phyloP scores from a whole-genome alignment of 768 basidiomycete species.

The Boletellus ananiceps region DNA sequence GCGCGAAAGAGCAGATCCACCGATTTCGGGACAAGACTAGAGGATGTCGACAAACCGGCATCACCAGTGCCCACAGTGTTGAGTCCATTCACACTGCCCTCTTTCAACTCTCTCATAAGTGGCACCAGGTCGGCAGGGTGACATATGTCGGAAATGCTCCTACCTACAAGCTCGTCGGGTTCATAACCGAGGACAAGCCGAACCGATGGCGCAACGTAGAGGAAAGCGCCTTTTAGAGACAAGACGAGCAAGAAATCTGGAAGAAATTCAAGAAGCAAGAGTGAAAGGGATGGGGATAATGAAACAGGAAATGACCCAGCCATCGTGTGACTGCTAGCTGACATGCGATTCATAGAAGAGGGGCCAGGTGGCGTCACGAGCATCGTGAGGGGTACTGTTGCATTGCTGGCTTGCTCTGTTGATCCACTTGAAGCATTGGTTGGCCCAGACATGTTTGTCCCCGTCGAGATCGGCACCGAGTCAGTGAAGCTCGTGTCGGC shows the following conservation, averaged over 20 bases:
- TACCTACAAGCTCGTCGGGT: slow-evolving; percentile 77
- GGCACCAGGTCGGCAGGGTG: slow-evolving; percentile 89
- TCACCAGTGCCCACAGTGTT: slow-evolving; percentile 17
- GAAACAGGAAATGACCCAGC: slow-evolving; percentile 42
- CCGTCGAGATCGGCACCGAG: slow-evolving; percentile 43
- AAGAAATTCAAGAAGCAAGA: slow-evolving; percentile 52
- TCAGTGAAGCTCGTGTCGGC: slow-evolving; percentile 44
- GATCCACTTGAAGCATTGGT: slow-evolving; percentile 9
- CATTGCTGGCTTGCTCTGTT: slow-evolving; percentile 6
- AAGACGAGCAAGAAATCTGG: slow-evolving; percentile 89
- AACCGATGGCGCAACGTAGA: slow-evolving; percentile 87
- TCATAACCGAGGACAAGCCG: slow-evolving; percentile 79
- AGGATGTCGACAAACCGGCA: slow-evolving; percentile 8
- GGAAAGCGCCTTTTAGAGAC: slow-evolving; percentile 86
- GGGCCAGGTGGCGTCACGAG: slow-evolving; percentile 13
- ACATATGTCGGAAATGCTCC: slow-evolving; percentile 73
- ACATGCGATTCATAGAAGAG: slow-evolving; percentile 16
- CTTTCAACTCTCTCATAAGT: slow-evolving; percentile 88
- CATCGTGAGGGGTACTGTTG: slow-evolving; percentile 17
- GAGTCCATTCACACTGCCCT: slow-evolving; percentile 31
- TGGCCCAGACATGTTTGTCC: slow-evolving; percentile 34
- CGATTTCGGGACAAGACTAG: slow-evolving; percentile 38
- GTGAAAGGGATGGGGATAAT: slow-evolving; percentile 31
- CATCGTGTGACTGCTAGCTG: slow-evolving; percentile 13
- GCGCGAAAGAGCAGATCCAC: slow-evolving; percentile 89